These are phyloP conservation scores for Diatrype stigma DNA, from an alignment of 2,329 filamentous ascomycete genomes.

Conservation along the genomic window DNA sequence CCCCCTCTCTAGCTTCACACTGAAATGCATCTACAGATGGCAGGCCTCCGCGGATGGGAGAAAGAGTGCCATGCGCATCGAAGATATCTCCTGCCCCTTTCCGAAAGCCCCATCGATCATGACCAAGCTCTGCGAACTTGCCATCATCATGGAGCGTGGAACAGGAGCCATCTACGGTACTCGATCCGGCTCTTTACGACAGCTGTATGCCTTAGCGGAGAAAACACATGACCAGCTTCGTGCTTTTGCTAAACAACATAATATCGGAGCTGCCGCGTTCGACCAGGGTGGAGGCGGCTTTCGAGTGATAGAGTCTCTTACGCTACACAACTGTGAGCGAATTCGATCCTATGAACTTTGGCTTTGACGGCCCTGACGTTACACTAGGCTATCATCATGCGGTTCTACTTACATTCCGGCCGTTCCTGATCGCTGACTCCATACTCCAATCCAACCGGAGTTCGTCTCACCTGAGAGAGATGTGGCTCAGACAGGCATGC, in stretches of 20 bases:
- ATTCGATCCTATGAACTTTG: not conserved
- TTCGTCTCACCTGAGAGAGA: slow-evolving; percentile 7
- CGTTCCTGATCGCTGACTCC: slow-evolving; percentile 22
- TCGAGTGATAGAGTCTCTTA: slow-evolving; percentile 7
- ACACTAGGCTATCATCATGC: slow-evolving; percentile 15
- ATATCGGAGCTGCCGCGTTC: slow-evolving; percentile 11
- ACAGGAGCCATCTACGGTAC: slow-evolving; percentile 18
- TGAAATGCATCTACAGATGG: slow-evolving; percentile 7
- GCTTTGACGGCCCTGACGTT: not conserved
- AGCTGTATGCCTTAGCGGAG: slow-evolving; percentile 21
- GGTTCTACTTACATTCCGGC: slow-evolving; percentile 19
- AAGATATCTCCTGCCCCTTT: slow-evolving; percentile 20
- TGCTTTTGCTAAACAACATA: slow-evolving; percentile 14
- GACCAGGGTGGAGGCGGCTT: slow-evolving; percentile 1
- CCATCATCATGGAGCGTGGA: slow-evolving; percentile 15
- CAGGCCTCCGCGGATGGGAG: slow-evolving; percentile 18
- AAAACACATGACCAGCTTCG: slow-evolving; percentile 17
- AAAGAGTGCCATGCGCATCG: slow-evolving; percentile 13
- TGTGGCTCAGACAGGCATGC: slow-evolving; percentile 28
- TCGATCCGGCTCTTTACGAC: slow-evolving; percentile 20
- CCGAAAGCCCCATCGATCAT: slow-evolving; percentile 15
- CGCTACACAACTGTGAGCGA: slow-evolving; percentile 12
- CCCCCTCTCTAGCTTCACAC: not conserved
- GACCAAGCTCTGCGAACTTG: slow-evolving; percentile 15
- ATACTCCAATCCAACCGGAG: slow-evolving; percentile 10